These are phyloP conservation scores for Prunus mongolica DNA, from an alignment of 306 rosid species.

Conservation along the genomic window DNA sequence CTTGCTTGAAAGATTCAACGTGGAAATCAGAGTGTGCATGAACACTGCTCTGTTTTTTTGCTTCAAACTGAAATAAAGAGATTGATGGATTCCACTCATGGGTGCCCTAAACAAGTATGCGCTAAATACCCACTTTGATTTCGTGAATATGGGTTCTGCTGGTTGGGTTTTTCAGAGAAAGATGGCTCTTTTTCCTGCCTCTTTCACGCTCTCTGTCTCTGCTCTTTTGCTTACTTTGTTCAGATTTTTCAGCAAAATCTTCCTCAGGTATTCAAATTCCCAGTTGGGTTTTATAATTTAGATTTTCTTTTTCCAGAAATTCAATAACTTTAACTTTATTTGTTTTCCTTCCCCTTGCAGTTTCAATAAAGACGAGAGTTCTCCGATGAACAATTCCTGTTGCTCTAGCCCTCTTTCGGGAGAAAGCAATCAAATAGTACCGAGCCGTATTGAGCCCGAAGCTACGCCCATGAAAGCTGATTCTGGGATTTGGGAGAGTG, in stretches of 20 bases:
- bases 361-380: constrained; percentile 11
- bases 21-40: constrained; percentile 42
- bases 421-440: constrained; percentile 19
- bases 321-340: no score
- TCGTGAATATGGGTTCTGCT: constrained; percentile 33
- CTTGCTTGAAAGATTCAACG: constrained; percentile 42
- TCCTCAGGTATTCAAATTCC: constrained; percentile 44
- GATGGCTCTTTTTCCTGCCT: constrained; percentile 25
- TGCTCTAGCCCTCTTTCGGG: background rate
- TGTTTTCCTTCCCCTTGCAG: constrained; percentile 30
- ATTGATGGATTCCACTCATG: constrained; percentile 24
- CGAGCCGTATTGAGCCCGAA: constrained; percentile 15
- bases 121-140: constrained; percentile 26
- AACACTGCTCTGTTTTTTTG: constrained; percentile 43
- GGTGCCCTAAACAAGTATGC: background rate
- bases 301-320: background rate
- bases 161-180: constrained; percentile 27
- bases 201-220: constrained; percentile 42
- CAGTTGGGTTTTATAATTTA: background rate
- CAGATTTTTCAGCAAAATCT: constrained; percentile 33
- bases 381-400: constrained; percentile 2
- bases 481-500: constrained; percentile 4
- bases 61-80: constrained; percentile 49
- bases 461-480: background rate
- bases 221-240: constrained; percentile 45